These are phyloP conservation scores for Paramecium pentaurelia DNA, from an alignment of 73 alveolate genomes.

Conservation along the genomic window DNA sequence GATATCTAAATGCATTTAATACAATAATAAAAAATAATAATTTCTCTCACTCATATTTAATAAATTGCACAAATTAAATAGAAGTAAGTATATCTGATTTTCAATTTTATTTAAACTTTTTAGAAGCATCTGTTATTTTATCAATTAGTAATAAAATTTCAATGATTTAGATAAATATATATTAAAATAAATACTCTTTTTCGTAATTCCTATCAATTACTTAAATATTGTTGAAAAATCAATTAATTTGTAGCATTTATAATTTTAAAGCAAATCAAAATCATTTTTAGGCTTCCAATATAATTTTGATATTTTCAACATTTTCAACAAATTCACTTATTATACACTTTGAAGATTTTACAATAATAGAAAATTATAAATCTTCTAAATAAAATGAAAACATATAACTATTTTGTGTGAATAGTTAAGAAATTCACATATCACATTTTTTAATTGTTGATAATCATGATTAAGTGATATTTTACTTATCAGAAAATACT, in stretches of 20 bases:
- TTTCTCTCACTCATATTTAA: background rate
- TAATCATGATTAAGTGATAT: background rate
- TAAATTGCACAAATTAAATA: background rate
- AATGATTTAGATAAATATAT: background rate
- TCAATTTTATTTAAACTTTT: background rate
- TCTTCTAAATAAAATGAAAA: background rate
- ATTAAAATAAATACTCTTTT: background rate
- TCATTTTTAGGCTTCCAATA: background rate
- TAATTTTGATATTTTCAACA: background rate
- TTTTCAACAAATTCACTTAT: background rate
- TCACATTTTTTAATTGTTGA: background rate
- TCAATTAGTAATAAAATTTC: background rate
- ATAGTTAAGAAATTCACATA: background rate
- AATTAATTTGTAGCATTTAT: background rate
- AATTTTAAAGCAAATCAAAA: background rate
- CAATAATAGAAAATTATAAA: background rate
- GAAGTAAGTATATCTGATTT: background rate
- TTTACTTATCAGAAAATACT: background rate
- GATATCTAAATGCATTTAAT: background rate
- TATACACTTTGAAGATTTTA: background rate
- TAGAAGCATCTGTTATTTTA: background rate
- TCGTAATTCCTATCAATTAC: background rate
- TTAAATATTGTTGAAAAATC: background rate
- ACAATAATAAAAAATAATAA: background rate
- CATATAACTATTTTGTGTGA: background rate